Conservation (phyloP, 495 filamentous ascomycete species). For the Aspergillus egyptiacus region DNA sequence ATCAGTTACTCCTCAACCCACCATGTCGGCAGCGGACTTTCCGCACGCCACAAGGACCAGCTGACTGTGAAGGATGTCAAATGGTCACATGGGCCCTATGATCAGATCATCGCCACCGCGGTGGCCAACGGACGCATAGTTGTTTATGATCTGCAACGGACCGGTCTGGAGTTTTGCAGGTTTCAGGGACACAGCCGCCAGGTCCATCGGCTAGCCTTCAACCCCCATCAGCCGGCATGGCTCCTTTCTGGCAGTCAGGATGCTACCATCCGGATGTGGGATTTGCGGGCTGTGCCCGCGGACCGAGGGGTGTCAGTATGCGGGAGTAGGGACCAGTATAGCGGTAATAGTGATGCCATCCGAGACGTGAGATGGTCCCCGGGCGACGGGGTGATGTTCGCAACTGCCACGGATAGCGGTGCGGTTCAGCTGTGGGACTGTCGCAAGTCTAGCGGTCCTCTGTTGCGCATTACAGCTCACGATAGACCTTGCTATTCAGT, state of each 20-base stretch:
- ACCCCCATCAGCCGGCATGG: constrained; percentile 69
- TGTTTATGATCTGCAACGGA: constrained; percentile 73
- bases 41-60: constrained; percentile 59
- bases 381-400: constrained; percentile 77
- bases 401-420: constrained; percentile 83
- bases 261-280: constrained; percentile 79
- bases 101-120: constrained; percentile 71
- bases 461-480: constrained; percentile 78
- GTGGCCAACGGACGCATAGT: constrained; percentile 82
- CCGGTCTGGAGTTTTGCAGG: constrained; percentile 67
- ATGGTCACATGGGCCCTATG: constrained; percentile 65
- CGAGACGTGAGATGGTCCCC: constrained; percentile 88
- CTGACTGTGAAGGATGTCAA: constrained; percentile 78
- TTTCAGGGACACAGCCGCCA: constrained; percentile 85
- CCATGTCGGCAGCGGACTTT: constrained; percentile 43
- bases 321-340: constrained; percentile 51
- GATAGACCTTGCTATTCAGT: constrained; percentile 72
- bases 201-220: constrained; percentile 87
- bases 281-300: constrained; percentile 51
- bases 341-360: constrained; percentile 69
- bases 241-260: constrained; percentile 90
- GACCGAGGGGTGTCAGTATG: constrained; percentile 46
- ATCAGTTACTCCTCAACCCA: constrained; percentile 61
- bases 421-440: constrained; percentile 68
- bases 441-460: constrained; percentile 50